Evolutionary conservation across 345 rosid species (phyloP).

Genomic region (Melastoma malabathricum): DNA sequence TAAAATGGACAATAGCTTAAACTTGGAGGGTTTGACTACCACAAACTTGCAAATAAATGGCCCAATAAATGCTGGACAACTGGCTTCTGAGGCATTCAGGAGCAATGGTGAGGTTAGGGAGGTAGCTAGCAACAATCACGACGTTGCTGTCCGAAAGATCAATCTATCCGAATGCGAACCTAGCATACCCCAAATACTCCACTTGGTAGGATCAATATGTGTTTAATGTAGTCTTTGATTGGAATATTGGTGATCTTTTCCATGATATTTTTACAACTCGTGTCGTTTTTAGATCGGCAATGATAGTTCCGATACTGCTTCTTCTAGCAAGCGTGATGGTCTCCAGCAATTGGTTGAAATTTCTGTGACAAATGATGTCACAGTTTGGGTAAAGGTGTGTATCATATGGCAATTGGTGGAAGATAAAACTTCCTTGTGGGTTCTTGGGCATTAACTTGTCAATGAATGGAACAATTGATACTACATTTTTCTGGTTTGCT

Average conservation of each 20-base stretch:
- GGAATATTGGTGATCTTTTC: too few relatives aligned
- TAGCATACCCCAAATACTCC: conserved; percentile 96
- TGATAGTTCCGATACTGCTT: conserved; percentile 38
- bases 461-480: not conserved
- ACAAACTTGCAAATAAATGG: conserved; percentile 45
- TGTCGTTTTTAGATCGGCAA: conserved; percentile 47
- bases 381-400: conserved; percentile 70
- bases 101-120: conserved; percentile 27
- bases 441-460: not conserved
- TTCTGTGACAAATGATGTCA: conserved; percentile 55
- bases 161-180: conserved; percentile 51
- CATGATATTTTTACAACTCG: not conserved
- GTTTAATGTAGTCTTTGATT: too few relatives aligned
- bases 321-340: conserved; percentile 48
- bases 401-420: not conserved
- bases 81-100: conserved; percentile 21
- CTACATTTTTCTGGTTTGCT: conserved; percentile 8
- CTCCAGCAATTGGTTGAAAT: conserved; percentile 72
- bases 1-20: conserved; percentile 28
- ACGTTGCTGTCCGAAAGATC: conserved; percentile 37
- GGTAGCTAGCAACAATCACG: conserved; percentile 34
- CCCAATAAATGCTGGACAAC: conserved; percentile 27
- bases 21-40: conserved; percentile 40
- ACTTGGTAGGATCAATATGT: conserved; percentile 40
- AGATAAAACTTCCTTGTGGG: not conserved